phyloP scores from a whole-genome alignment of 257 asterid genomes.

The Anisodus acutangulus region DNA sequence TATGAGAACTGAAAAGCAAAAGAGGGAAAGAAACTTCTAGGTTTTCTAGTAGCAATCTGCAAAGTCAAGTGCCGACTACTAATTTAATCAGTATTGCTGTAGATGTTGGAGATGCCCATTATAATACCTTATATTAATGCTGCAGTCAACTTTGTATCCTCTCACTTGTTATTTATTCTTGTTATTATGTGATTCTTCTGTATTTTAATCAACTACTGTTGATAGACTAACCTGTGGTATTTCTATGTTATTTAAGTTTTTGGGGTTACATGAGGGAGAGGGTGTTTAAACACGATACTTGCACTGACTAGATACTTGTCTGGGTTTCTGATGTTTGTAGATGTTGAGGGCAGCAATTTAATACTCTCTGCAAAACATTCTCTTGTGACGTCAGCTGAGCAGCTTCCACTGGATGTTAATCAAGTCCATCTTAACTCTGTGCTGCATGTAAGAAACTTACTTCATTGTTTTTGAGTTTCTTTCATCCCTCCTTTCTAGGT shows the following conservation, averaged over 20 bases:
- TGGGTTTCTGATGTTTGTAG: slow-evolving; percentile 51
- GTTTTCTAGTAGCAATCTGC: not conserved
- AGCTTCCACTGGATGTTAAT: slow-evolving; percentile 78
- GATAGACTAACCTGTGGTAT: not conserved
- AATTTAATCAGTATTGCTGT: not conserved
- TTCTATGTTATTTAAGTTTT: not conserved
- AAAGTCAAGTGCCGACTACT: slow-evolving; percentile 8
- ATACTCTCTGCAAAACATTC: slow-evolving; percentile 85
- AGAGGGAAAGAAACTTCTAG: not conserved
- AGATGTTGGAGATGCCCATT: not conserved
- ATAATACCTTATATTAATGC: not conserved
- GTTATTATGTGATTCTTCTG: not conserved
- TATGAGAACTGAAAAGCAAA: not conserved
- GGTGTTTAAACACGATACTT: not conserved
- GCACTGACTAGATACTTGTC: not conserved
- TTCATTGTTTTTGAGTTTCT: slow-evolving; percentile 28
- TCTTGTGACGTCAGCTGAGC: slow-evolving; percentile 59
- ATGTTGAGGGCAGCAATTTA: slow-evolving; percentile 75
- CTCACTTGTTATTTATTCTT: not conserved
- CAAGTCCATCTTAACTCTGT: slow-evolving; percentile 69
- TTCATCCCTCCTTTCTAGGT: slow-evolving; percentile 19
- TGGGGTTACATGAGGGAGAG: not conserved
- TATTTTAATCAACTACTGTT: not conserved
- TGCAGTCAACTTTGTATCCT: not conserved
- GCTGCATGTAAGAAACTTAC: slow-evolving; percentile 72